Base-by-base conservation (phyloP, 805 yeast species). In the Kazachstania kunashirensis region DNA sequence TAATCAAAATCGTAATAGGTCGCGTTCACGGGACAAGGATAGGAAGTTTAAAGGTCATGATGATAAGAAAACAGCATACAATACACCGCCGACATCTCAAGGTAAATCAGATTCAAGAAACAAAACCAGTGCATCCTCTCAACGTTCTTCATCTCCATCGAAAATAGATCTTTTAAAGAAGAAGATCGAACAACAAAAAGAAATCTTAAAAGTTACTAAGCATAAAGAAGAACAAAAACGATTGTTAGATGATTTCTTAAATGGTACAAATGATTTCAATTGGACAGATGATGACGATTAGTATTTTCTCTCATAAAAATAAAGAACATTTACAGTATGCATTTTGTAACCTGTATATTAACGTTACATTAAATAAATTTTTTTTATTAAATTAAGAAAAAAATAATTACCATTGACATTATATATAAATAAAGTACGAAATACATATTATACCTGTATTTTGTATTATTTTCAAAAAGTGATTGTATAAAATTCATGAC, bases 241-340 rank as follows among this genome's bases (percentile, higher is more conserved):
- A 26, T 39, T 57, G 31, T 31, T 58, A 21, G 44, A 51, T 23
- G 51, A 47, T 30, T 57, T 58, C 39, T 42, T 57, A 24, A 55
- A 49, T 29, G 50, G 46, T 25, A 55, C 51, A 24, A 47, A 39
- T 4, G 36, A 34, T 14, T 41, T 52, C 32, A 43, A 50, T 13
- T 55, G 61, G 61, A 50, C 43, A 10, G 58, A 50, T n/a, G 60
- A 56, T 19, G 50, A 21, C 11, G 9, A 26, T n/a, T n/a, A n/a
- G n/a, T n/a, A n/a, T n/a, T n/a, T n/a, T n/a, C n/a, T n/a, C n/a
- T n/a, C n/a, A n/a, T n/a, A n/a, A n/a, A n/a, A n/a, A n/a, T n/a
- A n/a, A n/a, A n/a, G n/a, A n/a, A n/a, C n/a, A n/a, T n/a, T n/a
- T n/a, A n/a, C n/a, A n/a, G n/a, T n/a, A n/a, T n/a, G n/a, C n/a